Conservation (phyloP, 768 basidiomycete species). For the Suillus cothurnatus region DNA sequence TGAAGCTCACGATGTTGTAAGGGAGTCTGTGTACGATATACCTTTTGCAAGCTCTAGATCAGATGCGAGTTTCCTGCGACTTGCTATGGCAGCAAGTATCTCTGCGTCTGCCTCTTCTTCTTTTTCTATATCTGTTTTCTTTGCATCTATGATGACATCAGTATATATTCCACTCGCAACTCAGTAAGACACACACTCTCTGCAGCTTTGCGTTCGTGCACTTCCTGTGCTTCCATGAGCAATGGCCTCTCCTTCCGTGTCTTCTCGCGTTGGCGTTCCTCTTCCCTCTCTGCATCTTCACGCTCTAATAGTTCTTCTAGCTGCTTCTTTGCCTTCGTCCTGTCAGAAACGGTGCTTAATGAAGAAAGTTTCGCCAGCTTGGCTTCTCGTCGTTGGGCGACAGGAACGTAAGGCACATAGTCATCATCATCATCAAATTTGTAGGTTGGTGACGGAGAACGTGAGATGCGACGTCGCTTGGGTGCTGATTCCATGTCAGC, state of each 20-base stretch:
- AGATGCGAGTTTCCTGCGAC: slow-evolving; percentile 87
- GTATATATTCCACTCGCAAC: slow-evolving; percentile 19
- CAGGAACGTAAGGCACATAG: slow-evolving; percentile 87
- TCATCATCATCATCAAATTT: slow-evolving; percentile 66
- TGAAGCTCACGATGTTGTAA: slow-evolving; percentile 74
- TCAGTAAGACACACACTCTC: slow-evolving; percentile 56
- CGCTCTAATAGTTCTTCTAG: slow-evolving; percentile 62
- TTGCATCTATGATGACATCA: slow-evolving; percentile 56
- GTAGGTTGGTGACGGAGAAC: slow-evolving; percentile 57
- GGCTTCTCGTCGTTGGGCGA: slow-evolving; percentile 80
- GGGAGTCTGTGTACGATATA: slow-evolving; percentile 84
- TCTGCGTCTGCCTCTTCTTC: slow-evolving; percentile 88
- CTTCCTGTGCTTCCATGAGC: slow-evolving; percentile 93
- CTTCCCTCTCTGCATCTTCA: slow-evolving; percentile 78
- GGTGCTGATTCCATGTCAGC: slow-evolving; percentile 27
- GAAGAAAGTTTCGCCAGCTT: slow-evolving; percentile 77
- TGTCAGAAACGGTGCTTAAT: slow-evolving; percentile 56
- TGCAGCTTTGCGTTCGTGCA: slow-evolving; percentile 77
- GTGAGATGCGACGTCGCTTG: slow-evolving; percentile 56
- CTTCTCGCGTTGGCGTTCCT: slow-evolving; percentile 73
- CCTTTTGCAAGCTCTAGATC: slow-evolving; percentile 94
- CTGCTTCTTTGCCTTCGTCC: slow-evolving; percentile 46
- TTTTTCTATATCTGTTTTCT: slow-evolving; percentile 86
- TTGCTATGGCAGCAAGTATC: slow-evolving; percentile 89
- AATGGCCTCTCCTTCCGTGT: slow-evolving; percentile 85